A percentile compares a stretch with the other conserved stretches of the same genome.
phyloP scores from a whole-genome alignment of 2,329 filamentous ascomycete genomes.

The Chrysoporthe deuterocubensis region DNA sequence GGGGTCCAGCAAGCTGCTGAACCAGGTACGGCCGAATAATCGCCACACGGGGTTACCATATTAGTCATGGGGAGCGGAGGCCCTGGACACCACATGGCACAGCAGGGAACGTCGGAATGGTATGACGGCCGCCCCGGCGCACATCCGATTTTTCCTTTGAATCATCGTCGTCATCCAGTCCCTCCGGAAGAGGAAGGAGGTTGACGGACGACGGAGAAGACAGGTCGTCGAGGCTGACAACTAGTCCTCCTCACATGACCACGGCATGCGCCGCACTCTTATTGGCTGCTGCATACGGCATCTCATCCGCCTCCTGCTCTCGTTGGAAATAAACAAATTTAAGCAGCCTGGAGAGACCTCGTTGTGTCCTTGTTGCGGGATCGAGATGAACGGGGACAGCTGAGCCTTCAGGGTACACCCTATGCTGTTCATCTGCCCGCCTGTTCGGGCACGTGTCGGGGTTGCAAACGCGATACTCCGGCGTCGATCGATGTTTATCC shows the following conservation, averaged over 20 bases:
- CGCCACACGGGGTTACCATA: no score
- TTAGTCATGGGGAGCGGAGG: background rate
- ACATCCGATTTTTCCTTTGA: slow-evolving; percentile 4
- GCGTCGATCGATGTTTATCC: background rate
- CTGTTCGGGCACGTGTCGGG: slow-evolving; percentile 13
- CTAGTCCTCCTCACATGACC: background rate
- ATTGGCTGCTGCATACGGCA: background rate
- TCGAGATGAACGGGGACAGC: background rate
- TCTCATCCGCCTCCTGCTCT: background rate
- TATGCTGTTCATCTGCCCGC: background rate
- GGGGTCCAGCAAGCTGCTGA: background rate
- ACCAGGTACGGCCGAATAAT: background rate
- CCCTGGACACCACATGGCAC: slow-evolving; percentile 15
- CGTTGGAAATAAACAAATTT: background rate
- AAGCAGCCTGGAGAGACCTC: background rate
- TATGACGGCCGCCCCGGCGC: background rate
- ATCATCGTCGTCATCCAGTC: slow-evolving; percentile 9
- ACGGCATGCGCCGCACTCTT: background rate
- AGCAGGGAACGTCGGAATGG: slow-evolving; percentile 12
- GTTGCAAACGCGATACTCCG: slow-evolving; percentile 3
- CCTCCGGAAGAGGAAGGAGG: slow-evolving; percentile 15
- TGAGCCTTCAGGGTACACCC: background rate
- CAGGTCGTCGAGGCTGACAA: slow-evolving; percentile 10
- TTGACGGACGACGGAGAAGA: slow-evolving; percentile 2
- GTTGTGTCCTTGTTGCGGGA: background rate